phyloP scores from a whole-genome alignment of 2,329 filamentous ascomycete species.

The Trichoderma polysporum region DNA sequence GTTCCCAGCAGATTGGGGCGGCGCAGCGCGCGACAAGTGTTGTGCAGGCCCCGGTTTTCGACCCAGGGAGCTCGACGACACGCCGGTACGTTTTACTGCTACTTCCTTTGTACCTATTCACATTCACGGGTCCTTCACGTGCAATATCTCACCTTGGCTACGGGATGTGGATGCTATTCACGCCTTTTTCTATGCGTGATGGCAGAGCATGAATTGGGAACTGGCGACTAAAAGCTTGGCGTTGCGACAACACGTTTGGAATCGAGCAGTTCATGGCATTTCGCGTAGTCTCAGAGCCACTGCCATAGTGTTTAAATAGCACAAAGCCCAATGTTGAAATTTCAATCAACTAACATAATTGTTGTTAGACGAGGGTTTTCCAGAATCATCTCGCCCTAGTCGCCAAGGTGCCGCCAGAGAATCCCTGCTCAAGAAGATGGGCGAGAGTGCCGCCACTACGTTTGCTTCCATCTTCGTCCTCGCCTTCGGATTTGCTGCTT shows the following conservation, averaged over 20 bases:
- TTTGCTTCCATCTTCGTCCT: constrained; percentile 72
- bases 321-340: neutral
- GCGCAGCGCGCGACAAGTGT: constrained; percentile 3
- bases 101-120: neutral
- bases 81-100: constrained; percentile 32
- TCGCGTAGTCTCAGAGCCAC: neutral
- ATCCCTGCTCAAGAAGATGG: constrained; percentile 59
- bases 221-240: neutral
- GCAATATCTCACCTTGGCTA: neutral
- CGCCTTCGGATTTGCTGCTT: constrained; percentile 61
- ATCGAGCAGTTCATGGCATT: neutral
- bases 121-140: neutral
- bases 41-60: constrained; percentile 31
- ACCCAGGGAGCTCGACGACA: constrained; percentile 29
- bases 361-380: neutral
- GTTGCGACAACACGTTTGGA: neutral
- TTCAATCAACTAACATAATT: neutral
- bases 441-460: constrained; percentile 72
- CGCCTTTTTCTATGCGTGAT: neutral
- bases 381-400: neutral
- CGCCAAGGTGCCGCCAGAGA: constrained; percentile 25
- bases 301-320: neutral
- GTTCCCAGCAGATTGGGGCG: constrained; percentile 1
- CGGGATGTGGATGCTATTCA: neutral
- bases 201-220: neutral